These are phyloP conservation scores for Nemania diffusa DNA, from an alignment of 2,329 filamentous ascomycete species.

Conservation along the genomic window DNA sequence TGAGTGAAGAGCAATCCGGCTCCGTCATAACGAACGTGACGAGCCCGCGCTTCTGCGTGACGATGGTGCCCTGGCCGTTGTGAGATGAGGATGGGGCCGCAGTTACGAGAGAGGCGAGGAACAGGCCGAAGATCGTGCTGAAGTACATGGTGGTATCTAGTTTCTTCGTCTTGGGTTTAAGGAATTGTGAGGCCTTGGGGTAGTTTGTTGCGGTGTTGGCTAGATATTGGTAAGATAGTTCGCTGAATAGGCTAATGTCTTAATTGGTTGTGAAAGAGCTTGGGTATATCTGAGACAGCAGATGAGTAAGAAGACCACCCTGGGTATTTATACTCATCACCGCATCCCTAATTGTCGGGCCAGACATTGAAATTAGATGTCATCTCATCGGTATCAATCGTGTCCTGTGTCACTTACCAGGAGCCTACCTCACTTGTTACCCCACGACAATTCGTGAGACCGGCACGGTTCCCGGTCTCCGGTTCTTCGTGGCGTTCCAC, in stretches of 20 bases:
- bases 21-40: slow-evolving; percentile 25
- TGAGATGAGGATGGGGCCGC: slow-evolving; percentile 28
- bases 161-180: background rate
- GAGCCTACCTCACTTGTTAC: background rate
- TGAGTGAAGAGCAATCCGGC: slow-evolving; percentile 40
- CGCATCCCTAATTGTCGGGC: background rate
- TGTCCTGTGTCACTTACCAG: background rate
- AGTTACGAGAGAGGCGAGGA: slow-evolving; percentile 37
- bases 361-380: background rate
- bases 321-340: slow-evolving; percentile 15
- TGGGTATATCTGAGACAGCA: background rate
- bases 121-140: slow-evolving; percentile 33
- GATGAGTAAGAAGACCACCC: background rate
- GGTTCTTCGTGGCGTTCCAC: slow-evolving; percentile 18
- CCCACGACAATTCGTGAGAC: background rate
- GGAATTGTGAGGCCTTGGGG: background rate
- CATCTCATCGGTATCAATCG: background rate
- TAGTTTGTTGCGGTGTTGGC: background rate
- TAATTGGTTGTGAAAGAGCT: background rate
- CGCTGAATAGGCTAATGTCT: background rate
- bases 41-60: background rate
- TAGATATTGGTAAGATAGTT: background rate
- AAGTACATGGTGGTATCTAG: slow-evolving; percentile 35
- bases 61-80: background rate
- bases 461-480: background rate